These are phyloP conservation scores for Sungouiella blattae DNA, from an alignment of 805 yeast genomes.

Conservation along the genomic window DNA sequence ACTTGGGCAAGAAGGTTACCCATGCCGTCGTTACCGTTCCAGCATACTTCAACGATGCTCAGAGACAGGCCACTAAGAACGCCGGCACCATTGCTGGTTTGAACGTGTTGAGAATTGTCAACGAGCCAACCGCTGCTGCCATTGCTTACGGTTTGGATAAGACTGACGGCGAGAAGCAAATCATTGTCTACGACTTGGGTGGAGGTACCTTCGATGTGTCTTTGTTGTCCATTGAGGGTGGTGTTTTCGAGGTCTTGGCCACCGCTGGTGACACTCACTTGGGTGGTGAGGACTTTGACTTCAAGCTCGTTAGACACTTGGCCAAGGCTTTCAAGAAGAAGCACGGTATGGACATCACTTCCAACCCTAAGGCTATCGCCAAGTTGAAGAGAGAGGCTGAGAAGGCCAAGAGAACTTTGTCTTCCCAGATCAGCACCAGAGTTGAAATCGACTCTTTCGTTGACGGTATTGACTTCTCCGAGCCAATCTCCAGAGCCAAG, in stretches of 20 bases:
- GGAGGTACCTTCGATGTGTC: conserved; percentile 23
- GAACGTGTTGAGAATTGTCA: conserved; percentile 20
- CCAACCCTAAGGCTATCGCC: conserved; percentile 19
- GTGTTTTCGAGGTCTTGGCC: conserved; percentile 21
- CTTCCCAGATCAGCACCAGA: conserved; percentile 18
- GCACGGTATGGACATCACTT: conserved; percentile 14
- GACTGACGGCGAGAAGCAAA: conserved; percentile 19
- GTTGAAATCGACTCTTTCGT: conserved; percentile 19
- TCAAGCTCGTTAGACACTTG: conserved; percentile 17
- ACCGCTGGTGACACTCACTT: conserved; percentile 40
- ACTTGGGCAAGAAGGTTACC: conserved; percentile 20
- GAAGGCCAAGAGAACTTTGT: conserved; percentile 21
- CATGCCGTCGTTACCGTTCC: conserved; percentile 21
- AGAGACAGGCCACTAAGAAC: conserved; percentile 21
- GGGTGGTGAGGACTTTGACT: conserved; percentile 23
- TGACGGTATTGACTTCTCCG: conserved; percentile 20
- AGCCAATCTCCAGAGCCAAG: conserved; percentile 19
- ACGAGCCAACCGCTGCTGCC: conserved; percentile 22
- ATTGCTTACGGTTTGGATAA: conserved; percentile 29
- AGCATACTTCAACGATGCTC: conserved; percentile 22
- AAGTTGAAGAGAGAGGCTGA: conserved; percentile 22
- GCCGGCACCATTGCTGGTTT: conserved; percentile 21
- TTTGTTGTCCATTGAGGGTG: conserved; percentile 20
- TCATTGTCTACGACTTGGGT: conserved; percentile 21
- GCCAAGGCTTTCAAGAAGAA: conserved; percentile 18